phyloP scores from a whole-genome alignment of 2,329 filamentous ascomycete genomes.

The Cadophora sp. region DNA sequence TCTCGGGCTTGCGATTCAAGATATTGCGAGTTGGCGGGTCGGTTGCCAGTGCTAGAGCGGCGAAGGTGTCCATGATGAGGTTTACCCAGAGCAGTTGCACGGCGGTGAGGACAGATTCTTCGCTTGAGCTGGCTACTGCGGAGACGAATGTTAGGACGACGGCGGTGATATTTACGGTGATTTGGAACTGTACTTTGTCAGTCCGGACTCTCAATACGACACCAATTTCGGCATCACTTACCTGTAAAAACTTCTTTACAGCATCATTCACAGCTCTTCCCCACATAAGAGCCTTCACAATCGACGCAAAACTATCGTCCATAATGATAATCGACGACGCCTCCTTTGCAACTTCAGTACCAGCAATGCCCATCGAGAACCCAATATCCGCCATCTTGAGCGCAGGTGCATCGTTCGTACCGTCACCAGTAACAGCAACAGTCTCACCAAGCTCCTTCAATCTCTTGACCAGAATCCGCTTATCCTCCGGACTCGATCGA shows the following conservation, averaged over 20 bases:
- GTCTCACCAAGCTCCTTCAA: constrained; percentile 70
- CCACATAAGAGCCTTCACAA: constrained; percentile 68
- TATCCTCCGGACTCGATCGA: constrained; percentile 73
- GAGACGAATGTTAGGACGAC: constrained; percentile 80
- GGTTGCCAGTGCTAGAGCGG: constrained; percentile 75
- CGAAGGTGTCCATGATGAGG: constrained; percentile 85
- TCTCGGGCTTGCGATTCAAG: constrained; percentile 74
- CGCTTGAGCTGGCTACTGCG: constrained; percentile 66
- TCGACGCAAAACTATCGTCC: constrained; percentile 68
- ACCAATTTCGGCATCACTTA: not conserved
- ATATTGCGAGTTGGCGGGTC: constrained; percentile 74
- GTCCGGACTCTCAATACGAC: not conserved
- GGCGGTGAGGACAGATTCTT: constrained; percentile 74
- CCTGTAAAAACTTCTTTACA: constrained; percentile 56
- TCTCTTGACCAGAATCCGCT: constrained; percentile 67
- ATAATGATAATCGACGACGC: constrained; percentile 67
- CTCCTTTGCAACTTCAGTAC: constrained; percentile 69
- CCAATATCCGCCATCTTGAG: constrained; percentile 71
- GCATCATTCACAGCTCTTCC: constrained; percentile 63
- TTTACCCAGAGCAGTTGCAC: constrained; percentile 86
- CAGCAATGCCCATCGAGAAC: constrained; percentile 72
- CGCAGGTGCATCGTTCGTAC: constrained; percentile 70
- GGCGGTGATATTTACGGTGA: constrained; percentile 81
- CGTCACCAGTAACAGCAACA: constrained; percentile 71
- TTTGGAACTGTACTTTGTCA: constrained; percentile 55